Evolutionary conservation across 257 asterid species (phyloP).

Genomic region (Solanum habrochaites): DNA sequence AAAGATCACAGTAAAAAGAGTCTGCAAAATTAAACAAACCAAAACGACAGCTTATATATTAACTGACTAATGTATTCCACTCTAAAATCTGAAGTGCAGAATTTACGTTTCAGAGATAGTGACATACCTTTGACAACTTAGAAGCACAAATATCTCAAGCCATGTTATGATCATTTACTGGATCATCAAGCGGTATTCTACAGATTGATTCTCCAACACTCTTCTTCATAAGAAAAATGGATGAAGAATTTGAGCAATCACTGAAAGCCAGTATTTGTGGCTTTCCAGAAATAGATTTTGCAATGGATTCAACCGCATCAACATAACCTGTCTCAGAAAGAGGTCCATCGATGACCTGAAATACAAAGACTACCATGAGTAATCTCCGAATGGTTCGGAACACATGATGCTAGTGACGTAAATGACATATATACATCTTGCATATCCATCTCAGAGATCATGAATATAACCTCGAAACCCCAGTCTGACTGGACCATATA

Average conservation of each 20-base stretch:
- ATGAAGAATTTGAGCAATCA: conserved; percentile 21
- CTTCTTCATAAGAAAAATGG: conserved; percentile 18
- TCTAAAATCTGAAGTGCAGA: neutral
- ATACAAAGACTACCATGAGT: neutral
- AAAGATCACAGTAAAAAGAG: neutral
- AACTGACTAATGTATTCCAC: neutral
- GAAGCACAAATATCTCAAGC: neutral
- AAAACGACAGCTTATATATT: neutral
- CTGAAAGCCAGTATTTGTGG: conserved; percentile 50
- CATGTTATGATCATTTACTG: neutral
- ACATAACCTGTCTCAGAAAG: conserved; percentile 24
- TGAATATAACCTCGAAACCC: neutral
- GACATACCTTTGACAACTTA: neutral
- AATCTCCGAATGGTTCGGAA: neutral
- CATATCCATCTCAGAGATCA: neutral
- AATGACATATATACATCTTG: neutral
- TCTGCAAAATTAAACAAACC: neutral
- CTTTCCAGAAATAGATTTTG: conserved; percentile 34
- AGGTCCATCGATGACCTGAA: conserved; percentile 62
- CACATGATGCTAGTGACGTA: neutral
- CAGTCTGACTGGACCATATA: neutral
- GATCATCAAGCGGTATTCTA: conserved; percentile 13
- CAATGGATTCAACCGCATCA: conserved; percentile 29
- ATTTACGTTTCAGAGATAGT: neutral
- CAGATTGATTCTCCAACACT: conserved; percentile 18